phyloP scores from a whole-genome alignment of 805 yeast species.

The Nakazawaea ambrosiae region DNA sequence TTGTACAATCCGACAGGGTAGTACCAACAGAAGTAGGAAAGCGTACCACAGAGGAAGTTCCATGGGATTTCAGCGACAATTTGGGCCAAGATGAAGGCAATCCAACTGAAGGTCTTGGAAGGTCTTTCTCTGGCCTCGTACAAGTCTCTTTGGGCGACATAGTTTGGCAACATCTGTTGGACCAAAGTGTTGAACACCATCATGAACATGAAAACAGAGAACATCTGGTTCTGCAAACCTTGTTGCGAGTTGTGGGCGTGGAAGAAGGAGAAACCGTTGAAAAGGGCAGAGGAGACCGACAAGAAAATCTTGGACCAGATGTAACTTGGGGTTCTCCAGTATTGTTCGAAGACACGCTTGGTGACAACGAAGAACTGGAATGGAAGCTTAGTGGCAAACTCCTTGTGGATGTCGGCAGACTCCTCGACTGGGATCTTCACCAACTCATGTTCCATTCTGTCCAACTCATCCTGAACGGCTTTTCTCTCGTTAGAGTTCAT shows the following conservation, averaged over 20 bases:
- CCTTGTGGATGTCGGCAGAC: slow-evolving; percentile 24
- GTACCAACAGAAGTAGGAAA: slow-evolving; percentile 57
- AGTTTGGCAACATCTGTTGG: slow-evolving; percentile 60
- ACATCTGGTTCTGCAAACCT: slow-evolving; percentile 79
- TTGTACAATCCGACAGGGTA: slow-evolving; percentile 64
- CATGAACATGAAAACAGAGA: slow-evolving; percentile 63
- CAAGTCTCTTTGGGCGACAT: slow-evolving; percentile 52
- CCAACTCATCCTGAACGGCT: slow-evolving; percentile 54
- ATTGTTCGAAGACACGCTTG: slow-evolving; percentile 48
- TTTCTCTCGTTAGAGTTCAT: slow-evolving; percentile 54
- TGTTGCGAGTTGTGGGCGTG: slow-evolving; percentile 55
- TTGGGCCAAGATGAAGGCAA: slow-evolving; percentile 53
- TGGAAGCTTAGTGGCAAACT: slow-evolving; percentile 36
- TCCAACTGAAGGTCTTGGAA: slow-evolving; percentile 64
- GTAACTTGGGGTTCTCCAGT: slow-evolving; percentile 59
- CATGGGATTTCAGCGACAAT: slow-evolving; percentile 62
- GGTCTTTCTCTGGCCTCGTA: slow-evolving; percentile 73
- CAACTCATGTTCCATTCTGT: slow-evolving; percentile 55
- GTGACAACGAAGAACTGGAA: slow-evolving; percentile 39
- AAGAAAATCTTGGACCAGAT: slow-evolving; percentile 51
- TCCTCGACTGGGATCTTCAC: slow-evolving; percentile 27
- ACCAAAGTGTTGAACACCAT: slow-evolving; percentile 48
- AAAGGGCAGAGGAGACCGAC: slow-evolving; percentile 45
- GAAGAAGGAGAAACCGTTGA: slow-evolving; percentile 66
- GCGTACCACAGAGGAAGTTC: slow-evolving; percentile 54